phyloP scores from a whole-genome alignment of 2,329 filamentous ascomycete species.

The Pestalotiopsis fici region DNA sequence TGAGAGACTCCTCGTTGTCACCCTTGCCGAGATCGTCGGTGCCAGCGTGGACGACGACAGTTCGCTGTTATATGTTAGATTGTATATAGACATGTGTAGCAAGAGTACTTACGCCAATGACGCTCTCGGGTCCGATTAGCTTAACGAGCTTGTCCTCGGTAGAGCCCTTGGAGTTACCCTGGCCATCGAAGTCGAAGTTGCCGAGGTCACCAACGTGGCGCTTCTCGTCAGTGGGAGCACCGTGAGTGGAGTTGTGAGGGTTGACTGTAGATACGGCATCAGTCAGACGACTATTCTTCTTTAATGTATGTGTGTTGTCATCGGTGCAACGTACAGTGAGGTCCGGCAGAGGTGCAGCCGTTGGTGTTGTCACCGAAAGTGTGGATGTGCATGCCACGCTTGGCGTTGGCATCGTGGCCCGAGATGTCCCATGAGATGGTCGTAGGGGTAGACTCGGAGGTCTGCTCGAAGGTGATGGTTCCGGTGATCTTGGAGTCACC shows the following conservation, averaged over 20 bases:
- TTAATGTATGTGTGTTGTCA: background rate
- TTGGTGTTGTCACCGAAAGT: slow-evolving; percentile 99
- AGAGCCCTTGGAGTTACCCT: slow-evolving; percentile 86
- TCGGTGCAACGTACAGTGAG: slow-evolving; percentile 75
- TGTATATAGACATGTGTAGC: background rate
- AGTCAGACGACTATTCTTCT: slow-evolving; percentile 9
- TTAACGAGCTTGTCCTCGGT: slow-evolving; percentile 83
- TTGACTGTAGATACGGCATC: slow-evolving; percentile 15
- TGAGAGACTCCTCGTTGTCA: slow-evolving; percentile 90
- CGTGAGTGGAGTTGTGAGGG: slow-evolving; percentile 34
- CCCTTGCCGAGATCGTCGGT: slow-evolving; percentile 97
- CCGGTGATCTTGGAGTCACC: slow-evolving; percentile 96
- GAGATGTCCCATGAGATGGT: slow-evolving; percentile 90
- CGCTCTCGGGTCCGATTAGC: slow-evolving; percentile 93
- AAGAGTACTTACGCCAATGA: slow-evolving; percentile 75
- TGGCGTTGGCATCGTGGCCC: slow-evolving; percentile 90
- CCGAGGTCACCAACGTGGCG: slow-evolving; percentile 97
- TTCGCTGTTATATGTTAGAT: slow-evolving; percentile 63
- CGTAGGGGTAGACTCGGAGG: slow-evolving; percentile 77
- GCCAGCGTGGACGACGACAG: slow-evolving; percentile 90
- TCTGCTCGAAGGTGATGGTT: slow-evolving; percentile 94
- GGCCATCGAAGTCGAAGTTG: slow-evolving; percentile 92
- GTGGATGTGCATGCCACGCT: slow-evolving; percentile 98
- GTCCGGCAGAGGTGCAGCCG: slow-evolving; percentile 96
- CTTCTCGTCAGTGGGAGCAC: slow-evolving; percentile 76